Percentiles rank a stretch among this genome's conserved stretches.
Conservation (phyloP, 2,329 filamentous ascomycete species). For the Helotiales sp. region DNA sequence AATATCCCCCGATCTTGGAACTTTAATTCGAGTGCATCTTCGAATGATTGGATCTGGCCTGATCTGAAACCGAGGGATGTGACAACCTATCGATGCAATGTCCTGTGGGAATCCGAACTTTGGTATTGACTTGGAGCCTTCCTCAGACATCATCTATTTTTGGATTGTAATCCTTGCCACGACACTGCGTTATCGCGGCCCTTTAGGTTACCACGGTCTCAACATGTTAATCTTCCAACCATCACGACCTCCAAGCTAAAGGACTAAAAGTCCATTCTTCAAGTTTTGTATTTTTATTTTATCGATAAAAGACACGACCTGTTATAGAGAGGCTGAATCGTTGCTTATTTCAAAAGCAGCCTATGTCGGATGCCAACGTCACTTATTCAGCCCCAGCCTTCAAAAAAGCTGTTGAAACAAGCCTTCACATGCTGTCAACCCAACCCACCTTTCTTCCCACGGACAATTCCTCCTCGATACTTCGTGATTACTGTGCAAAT, state of each 20-base stretch:
- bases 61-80: not conserved
- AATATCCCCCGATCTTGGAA: not conserved
- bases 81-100: no score
- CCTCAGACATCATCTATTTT: not conserved
- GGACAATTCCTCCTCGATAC: not conserved
- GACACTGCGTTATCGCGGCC: not conserved
- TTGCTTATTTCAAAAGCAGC: not conserved
- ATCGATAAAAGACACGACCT: not conserved
- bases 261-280: not conserved
- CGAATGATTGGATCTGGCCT: not conserved
- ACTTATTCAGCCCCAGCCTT: not conserved
- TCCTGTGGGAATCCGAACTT: not conserved
- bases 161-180: not conserved
- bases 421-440: slow-evolving; percentile 9
- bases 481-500: not conserved
- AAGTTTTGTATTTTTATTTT: not conserved
- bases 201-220: not conserved
- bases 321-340: not conserved
- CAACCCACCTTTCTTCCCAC: not conserved
- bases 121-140: not conserved
- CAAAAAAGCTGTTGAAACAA: slow-evolving; percentile 3
- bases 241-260: not conserved
- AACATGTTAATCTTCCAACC: not conserved
- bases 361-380: not conserved
- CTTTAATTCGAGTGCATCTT: not conserved